Conservation (phyloP, 306 rosid genomes). For the Medicago arabica region DNA sequence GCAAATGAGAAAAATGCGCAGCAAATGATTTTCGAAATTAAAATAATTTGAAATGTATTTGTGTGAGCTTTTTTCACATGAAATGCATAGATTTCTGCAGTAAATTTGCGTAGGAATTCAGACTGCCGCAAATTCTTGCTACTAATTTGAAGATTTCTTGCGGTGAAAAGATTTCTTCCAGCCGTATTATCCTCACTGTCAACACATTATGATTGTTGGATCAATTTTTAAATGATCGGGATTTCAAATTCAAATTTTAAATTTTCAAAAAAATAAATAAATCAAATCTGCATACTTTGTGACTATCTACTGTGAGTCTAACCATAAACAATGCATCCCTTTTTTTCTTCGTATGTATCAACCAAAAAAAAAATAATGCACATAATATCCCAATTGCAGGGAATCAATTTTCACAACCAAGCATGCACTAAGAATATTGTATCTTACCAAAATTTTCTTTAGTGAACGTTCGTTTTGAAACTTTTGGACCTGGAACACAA, state of each 20-base stretch:
- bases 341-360: no score
- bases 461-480: constrained; percentile 35
- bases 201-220: neutral
- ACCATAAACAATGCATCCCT: neutral
- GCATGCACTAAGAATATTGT: constrained; percentile 37
- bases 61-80: no score
- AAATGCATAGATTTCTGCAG: no score
- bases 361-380: neutral
- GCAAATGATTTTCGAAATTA: no score
- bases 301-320: neutral
- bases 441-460: constrained; percentile 19
- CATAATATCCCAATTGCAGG: neutral
- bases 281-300: neutral
- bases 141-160: no score
- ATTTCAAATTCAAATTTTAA: no score
- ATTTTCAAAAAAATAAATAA: no score
- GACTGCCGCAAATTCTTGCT: no score
- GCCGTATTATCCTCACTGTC: neutral
- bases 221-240: neutral
- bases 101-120: no score
- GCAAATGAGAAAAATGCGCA: no score
- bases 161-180: no score
- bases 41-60: no score
- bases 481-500: constrained; percentile 26
- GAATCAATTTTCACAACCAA: constrained; percentile 7